Evolutionary conservation across 345 rosid genomes (phyloP), one percentile per base, ranked within the genome.

Genomic region (Schrenkiella parvula): DNA sequence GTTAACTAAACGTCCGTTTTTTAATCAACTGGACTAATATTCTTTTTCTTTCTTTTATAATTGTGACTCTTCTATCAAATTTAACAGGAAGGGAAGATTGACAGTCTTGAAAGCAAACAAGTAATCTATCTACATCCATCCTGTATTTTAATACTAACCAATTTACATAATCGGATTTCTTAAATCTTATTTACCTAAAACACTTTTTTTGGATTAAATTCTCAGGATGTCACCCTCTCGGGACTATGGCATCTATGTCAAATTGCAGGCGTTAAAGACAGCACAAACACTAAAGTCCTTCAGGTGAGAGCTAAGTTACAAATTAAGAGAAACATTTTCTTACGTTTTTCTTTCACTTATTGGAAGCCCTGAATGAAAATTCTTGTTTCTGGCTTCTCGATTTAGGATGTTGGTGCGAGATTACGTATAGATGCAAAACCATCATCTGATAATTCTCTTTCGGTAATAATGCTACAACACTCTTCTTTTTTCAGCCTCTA

Each of bases 21-120:
- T 21, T 43, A 8, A 34, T 69, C 8, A 14, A 26, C 58, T 31
- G 2, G 21, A 39, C 73, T 28, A 34, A 25, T 39, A 48, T 48
- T 53, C 26, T 31, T 41, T 62, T 32, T 32, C 50, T 66, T 57
- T 32, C 51, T 31, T 14, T 39, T 22, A 5, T 47, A 25, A 32
- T 23, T 18, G n/a, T 35, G 32, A 42, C 70, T 70, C 35, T 73
- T 56, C 68, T 19, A 59, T 38, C 51, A 39, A 22, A 60, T 53
- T 70, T 66, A 56, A 75, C 90, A 89, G 98, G 93, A 93, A 80
- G 90, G 80, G 70, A 93, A 89, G 82, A 82, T 89, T 62, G 92
- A 84, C 42, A 74, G 85, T 73, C 77, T 90, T 4, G 96, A 93
- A 77, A 80, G 72, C 85, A 93, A 90, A 79, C 96, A 86, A 85